Evolutionary conservation across 2,329 filamentous ascomycete genomes (phyloP).

Genomic region (Fusarium torulosum): DNA sequence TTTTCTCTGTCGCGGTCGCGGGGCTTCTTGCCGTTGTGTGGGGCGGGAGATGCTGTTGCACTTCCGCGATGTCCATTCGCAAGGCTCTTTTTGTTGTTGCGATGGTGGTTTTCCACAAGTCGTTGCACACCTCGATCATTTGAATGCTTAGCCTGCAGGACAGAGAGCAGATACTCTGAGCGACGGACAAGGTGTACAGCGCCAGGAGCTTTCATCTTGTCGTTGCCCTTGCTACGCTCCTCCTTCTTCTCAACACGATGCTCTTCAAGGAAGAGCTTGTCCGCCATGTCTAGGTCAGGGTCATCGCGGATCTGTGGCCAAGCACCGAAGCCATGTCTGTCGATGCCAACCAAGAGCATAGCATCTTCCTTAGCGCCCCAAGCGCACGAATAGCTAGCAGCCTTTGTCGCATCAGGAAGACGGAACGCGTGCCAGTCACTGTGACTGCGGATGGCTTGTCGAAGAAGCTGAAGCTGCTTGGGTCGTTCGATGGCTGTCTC

Average conservation of each 20-base stretch:
- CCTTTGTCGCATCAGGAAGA: slow-evolving; percentile 90
- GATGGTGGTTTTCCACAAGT: slow-evolving; percentile 91
- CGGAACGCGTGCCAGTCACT: slow-evolving; percentile 84
- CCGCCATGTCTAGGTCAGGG: slow-evolving; percentile 82
- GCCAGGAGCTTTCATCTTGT: slow-evolving; percentile 90
- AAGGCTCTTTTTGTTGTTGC: slow-evolving; percentile 86
- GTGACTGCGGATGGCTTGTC: slow-evolving; percentile 74
- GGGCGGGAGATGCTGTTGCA: slow-evolving; percentile 78
- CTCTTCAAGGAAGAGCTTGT: slow-evolving; percentile 97
- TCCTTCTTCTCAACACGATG: slow-evolving; percentile 98
- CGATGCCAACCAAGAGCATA: slow-evolving; percentile 95
- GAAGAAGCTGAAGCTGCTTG: slow-evolving; percentile 86
- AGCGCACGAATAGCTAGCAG: slow-evolving; percentile 88
- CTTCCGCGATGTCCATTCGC: slow-evolving; percentile 72
- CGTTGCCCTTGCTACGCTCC: slow-evolving; percentile 82
- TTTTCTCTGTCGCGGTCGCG: slow-evolving; percentile 63
- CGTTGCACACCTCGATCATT: slow-evolving; percentile 81
- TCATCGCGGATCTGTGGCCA: slow-evolving; percentile 97
- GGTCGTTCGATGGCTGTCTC: slow-evolving; percentile 95
- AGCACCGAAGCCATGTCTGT: slow-evolving; percentile 92
- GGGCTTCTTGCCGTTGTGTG: slow-evolving; percentile 60
- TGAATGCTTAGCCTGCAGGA: slow-evolving; percentile 87
- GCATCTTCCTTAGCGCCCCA: slow-evolving; percentile 96
- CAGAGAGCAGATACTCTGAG: slow-evolving; percentile 94
- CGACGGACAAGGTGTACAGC: slow-evolving; percentile 96